phyloP scores from a whole-genome alignment of 495 filamentous ascomycete species.

The Talaromyces stipitatus region DNA sequence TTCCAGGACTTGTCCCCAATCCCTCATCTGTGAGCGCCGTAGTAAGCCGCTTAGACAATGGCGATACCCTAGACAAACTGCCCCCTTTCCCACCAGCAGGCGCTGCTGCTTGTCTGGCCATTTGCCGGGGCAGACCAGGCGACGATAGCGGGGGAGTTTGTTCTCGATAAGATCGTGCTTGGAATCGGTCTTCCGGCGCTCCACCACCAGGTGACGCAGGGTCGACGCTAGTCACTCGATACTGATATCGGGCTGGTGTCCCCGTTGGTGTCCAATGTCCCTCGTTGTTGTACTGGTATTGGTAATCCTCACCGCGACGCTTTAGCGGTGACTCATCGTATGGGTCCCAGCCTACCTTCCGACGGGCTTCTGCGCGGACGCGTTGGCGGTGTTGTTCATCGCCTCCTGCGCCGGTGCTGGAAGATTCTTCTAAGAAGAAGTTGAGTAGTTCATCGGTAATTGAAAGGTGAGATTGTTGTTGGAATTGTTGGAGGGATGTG shows the following conservation, averaged over 20 bases:
- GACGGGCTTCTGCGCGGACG: constrained; percentile 63
- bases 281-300: constrained; percentile 23
- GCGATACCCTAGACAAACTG: constrained; percentile 13
- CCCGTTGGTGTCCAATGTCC: constrained; percentile 5
- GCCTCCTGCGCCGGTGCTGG: constrained; percentile 62
- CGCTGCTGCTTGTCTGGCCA: background rate
- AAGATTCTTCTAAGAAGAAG: constrained; percentile 85
- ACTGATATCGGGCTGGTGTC: constrained; percentile 1
- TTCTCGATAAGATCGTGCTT: constrained; percentile 19
- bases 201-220: background rate
- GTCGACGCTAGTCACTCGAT: constrained; percentile 4
- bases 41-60: constrained; percentile 19
- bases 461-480: constrained; percentile 84
- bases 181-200: background rate
- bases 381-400: constrained; percentile 62
- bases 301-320: constrained; percentile 53
- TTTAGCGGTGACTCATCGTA: constrained; percentile 68
- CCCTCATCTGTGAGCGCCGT: constrained; percentile 10
- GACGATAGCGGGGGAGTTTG: constrained; percentile 35
- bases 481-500: constrained; percentile 90
- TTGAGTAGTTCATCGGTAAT: constrained; percentile 92
- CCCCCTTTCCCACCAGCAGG: background rate
- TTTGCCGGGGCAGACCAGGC: constrained; percentile 2
- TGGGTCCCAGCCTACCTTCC: constrained; percentile 84
- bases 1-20: constrained; percentile 7